Evolutionary conservation across 805 yeast species (phyloP).

Genomic region (Metschnikowia arizonensis): DNA sequence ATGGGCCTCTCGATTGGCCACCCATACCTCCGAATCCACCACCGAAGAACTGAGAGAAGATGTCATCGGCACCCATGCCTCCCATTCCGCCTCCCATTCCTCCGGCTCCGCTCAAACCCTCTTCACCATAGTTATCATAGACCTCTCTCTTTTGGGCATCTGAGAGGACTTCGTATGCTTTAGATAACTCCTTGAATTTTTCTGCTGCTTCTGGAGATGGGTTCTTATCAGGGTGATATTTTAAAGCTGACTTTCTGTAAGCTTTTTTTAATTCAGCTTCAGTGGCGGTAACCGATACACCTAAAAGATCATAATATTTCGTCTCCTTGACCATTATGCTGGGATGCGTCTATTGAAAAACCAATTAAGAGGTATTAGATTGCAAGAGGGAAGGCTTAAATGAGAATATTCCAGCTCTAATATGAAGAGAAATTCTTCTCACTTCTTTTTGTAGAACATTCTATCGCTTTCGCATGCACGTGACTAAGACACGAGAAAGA

Average conservation of each 20-base stretch:
- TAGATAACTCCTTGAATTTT: constrained; percentile 85
- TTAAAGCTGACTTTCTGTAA: constrained; percentile 75
- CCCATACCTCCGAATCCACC: constrained; percentile 55
- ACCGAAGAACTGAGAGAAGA: constrained; percentile 78
- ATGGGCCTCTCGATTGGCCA: constrained; percentile 75
- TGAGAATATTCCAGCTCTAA: not conserved
- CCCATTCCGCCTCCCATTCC: constrained; percentile 42
- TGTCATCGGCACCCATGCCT: constrained; percentile 62
- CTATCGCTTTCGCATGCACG: constrained; percentile 21
- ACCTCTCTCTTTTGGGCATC: constrained; percentile 85
- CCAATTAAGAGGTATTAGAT: not conserved
- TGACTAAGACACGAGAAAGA: constrained; percentile 7
- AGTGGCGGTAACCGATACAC: constrained; percentile 64
- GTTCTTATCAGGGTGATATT: constrained; percentile 75
- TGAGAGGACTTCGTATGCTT: constrained; percentile 82
- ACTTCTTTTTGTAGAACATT: constrained; percentile 19
- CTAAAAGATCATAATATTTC: constrained; percentile 68
- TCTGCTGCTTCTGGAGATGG: constrained; percentile 81
- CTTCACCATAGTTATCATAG: constrained; percentile 89
- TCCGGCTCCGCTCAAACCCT: constrained; percentile 61
- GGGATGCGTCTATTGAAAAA: not conserved
- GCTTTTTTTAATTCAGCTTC: constrained; percentile 77
- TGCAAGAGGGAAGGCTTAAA: not conserved
- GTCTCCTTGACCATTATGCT: constrained; percentile 71
- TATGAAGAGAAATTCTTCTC: constrained; percentile 17